phyloP scores from a whole-genome alignment of 1,139 yeast genomes.

The Candida sanyaensis region DNA sequence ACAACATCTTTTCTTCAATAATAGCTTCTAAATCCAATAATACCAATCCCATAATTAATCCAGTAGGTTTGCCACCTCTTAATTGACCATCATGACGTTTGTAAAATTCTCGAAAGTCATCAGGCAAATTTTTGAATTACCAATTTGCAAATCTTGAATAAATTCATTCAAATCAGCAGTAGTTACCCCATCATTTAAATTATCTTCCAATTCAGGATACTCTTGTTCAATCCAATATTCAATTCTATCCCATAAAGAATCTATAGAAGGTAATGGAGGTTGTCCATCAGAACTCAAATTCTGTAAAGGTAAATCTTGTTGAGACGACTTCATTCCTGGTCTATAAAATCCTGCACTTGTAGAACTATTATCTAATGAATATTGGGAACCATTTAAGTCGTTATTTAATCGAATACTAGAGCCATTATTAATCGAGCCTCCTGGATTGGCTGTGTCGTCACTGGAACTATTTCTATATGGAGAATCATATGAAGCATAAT shows the following conservation, averaged over 20 bases:
- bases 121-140: constrained; percentile 54
- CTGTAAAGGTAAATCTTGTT: constrained; percentile 41
- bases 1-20: constrained; percentile 67
- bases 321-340: constrained; percentile 41
- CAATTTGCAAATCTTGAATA: constrained; percentile 68
- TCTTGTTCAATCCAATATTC: constrained; percentile 75
- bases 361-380: constrained; percentile 27
- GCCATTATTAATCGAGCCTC: constrained; percentile 7
- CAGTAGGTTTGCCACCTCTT: constrained; percentile 73
- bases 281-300: constrained; percentile 50
- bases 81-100: constrained; percentile 83
- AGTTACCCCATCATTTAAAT: constrained; percentile 69
- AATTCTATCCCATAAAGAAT: constrained; percentile 72
- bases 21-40: constrained; percentile 71
- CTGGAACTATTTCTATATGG: constrained; percentile 38
- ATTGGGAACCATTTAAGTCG: constrained; percentile 24
- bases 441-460: constrained; percentile 12
- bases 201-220: constrained; percentile 79
- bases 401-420: constrained; percentile 10
- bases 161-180: constrained; percentile 75
- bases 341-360: constrained; percentile 28
- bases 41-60: constrained; percentile 70
- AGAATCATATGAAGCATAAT: constrained; percentile 60
- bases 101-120: constrained; percentile 74
- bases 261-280: constrained; percentile 73